Conservation (phyloP, 441 rosid species). For the Corymbia calophylla region DNA sequence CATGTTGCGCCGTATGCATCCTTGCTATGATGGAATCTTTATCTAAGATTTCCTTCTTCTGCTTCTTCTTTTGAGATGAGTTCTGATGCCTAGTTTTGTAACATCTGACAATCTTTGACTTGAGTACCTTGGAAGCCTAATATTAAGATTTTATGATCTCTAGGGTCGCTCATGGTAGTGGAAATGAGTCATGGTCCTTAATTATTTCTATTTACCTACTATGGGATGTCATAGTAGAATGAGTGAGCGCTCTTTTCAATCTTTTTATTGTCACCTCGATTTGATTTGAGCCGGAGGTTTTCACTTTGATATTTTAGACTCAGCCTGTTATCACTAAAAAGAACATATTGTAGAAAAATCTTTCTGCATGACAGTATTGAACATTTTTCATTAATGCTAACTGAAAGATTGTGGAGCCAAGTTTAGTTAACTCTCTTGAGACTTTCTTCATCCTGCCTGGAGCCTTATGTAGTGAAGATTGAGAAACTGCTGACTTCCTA, state of each 20-base stretch:
- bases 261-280: background rate
- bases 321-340: background rate
- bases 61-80: background rate
- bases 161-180: background rate
- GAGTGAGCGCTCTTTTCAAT: background rate
- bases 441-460: background rate
- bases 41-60: background rate
- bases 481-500: background rate
- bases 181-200: background rate
- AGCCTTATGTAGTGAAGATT: background rate
- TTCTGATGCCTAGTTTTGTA: background rate
- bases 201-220: background rate
- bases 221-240: background rate
- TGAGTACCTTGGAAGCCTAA: background rate
- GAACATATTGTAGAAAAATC: background rate
- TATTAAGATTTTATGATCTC: background rate
- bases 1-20: conserved; percentile 25
- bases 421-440: background rate
- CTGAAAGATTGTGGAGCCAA: background rate
- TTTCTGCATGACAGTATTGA: background rate
- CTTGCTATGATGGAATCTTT: background rate
- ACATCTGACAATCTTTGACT: background rate
- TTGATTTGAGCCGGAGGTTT: background rate
- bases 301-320: background rate
- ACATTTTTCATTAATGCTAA: background rate